A percentile compares a stretch with the other conserved stretches of the same genome.
These are phyloP conservation scores for Elymus sibiricus DNA, from an alignment of 176 grass and related monocot genomes.

Conservation along the genomic window DNA sequence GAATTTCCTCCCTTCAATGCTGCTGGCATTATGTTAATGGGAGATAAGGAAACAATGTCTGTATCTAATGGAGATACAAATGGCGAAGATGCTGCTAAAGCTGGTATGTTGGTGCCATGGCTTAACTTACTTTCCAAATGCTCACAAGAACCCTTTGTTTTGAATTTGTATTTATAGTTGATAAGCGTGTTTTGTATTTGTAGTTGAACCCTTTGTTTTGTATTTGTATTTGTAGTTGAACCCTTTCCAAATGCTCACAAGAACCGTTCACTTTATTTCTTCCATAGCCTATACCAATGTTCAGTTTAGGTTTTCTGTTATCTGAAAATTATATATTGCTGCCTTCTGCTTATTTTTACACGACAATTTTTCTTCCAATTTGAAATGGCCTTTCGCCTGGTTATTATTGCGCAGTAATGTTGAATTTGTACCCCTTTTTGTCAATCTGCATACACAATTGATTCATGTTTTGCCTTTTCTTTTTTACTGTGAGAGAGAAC, in stretches of 20 bases:
- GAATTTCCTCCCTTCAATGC: slow-evolving; percentile 87
- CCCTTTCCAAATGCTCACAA: too few species aligned
- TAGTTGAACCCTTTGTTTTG: not conserved
- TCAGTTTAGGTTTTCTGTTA: not conserved
- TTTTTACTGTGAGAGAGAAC: not conserved
- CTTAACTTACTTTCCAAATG: slow-evolving; percentile 12
- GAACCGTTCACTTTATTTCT: not conserved
- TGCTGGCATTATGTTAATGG: slow-evolving; percentile 69
- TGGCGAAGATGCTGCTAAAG: slow-evolving; percentile 61
- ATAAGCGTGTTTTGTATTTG: not conserved
- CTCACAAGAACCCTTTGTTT: not conserved
- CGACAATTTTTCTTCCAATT: not conserved
- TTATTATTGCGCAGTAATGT: not conserved
- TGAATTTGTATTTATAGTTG: slow-evolving; percentile 2
- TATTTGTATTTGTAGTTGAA: not conserved
- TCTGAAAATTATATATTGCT: not conserved
- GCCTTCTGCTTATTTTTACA: not conserved
- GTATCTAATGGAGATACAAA: slow-evolving; percentile 48
- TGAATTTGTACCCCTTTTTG: not conserved
- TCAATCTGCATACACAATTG: not conserved
- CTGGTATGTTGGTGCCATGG: slow-evolving; percentile 46
- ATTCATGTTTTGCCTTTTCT: not conserved
- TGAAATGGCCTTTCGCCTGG: not conserved
- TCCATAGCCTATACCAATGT: not conserved
- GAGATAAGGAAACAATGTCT: slow-evolving; percentile 57